Evolutionary conservation across 2,329 filamentous ascomycete species (phyloP).

Genomic region (Penicillium polonicum): DNA sequence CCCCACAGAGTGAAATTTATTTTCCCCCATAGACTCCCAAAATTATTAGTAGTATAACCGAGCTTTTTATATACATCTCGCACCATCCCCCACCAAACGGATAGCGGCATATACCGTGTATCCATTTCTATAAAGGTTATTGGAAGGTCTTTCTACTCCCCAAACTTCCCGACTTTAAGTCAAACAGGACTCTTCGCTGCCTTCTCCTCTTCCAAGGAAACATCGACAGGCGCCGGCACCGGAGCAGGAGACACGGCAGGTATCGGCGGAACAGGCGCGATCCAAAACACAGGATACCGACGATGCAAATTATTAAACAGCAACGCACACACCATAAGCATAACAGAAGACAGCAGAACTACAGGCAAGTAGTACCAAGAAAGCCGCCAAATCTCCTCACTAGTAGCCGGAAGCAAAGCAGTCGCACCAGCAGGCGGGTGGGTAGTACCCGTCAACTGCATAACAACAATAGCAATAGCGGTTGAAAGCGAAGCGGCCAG

Average conservation of each 20-base stretch:
- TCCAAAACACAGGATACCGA: conserved; percentile 35
- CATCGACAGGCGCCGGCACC: not conserved
- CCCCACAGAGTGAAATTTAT: not conserved
- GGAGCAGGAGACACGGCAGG: conserved; percentile 4
- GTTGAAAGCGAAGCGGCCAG: conserved; percentile 35
- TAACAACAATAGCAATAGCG: conserved; percentile 29
- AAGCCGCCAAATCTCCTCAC: conserved; percentile 27
- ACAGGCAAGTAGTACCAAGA: conserved; percentile 37
- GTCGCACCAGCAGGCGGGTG: conserved; percentile 39
- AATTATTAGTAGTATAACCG: not conserved
- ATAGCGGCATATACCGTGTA: not conserved
- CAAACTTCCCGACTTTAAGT: not conserved
- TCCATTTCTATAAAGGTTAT: not conserved
- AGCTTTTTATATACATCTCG: not conserved
- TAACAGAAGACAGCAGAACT: conserved; percentile 30
- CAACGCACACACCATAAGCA: conserved; percentile 30
- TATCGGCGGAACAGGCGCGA: conserved; percentile 22
- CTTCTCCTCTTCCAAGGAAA: not conserved
- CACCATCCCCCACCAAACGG: not conserved
- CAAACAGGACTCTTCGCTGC: not conserved
- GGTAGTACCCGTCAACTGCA: conserved; percentile 35
- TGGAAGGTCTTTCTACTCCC: not conserved
- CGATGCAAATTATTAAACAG: conserved; percentile 36
- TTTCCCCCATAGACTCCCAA: not conserved
- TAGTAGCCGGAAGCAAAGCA: conserved; percentile 32